A percentile compares a stretch with the other conserved stretches of the same genome.
Conservation (phyloP, 176 grass and related monocot genomes). For the Musa troglodytarum region DNA sequence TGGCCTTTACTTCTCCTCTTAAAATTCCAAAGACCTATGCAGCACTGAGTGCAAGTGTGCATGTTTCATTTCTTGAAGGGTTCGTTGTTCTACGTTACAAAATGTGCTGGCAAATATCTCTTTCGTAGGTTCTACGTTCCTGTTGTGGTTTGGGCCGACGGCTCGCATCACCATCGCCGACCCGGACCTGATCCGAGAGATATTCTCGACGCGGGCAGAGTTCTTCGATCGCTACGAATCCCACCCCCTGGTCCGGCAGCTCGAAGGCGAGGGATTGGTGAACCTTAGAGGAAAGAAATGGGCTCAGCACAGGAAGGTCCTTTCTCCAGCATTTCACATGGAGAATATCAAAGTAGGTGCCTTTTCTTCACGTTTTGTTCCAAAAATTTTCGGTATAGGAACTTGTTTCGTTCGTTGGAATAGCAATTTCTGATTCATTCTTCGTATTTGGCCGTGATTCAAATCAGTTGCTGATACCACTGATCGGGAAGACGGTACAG, state of each 20-base stretch:
- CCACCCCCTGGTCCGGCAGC: conserved; percentile 68
- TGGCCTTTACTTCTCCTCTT: too few relatives aligned
- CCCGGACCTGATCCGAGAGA: conserved; percentile 72
- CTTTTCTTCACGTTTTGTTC: neutral
- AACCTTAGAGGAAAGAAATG: conserved; percentile 72
- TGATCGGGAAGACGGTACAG: conserved; percentile 48
- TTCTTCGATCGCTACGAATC: conserved; percentile 84
- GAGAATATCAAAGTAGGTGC: conserved; percentile 76
- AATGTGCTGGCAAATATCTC: neutral
- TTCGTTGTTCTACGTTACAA: too few relatives aligned
- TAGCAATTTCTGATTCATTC: too few relatives aligned
- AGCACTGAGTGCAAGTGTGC: too few relatives aligned
- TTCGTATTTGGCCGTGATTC: neutral
- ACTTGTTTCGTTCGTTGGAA: neutral
- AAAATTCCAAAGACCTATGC: too few relatives aligned
- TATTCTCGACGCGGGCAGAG: conserved; percentile 52
- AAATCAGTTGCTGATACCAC: conserved; percentile 58
- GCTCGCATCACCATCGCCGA: conserved; percentile 61
- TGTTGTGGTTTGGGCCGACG: conserved; percentile 90
- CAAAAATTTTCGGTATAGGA: neutral
- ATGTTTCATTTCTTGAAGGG: too few relatives aligned
- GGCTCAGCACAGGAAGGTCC: conserved; percentile 69
- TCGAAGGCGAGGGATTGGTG: conserved; percentile 79
- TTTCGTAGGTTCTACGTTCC: conserved; percentile 48
- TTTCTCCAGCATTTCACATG: conserved; percentile 52